Evolutionary conservation across 768 basidiomycete species (phyloP), one percentile per base, ranked within the genome.

Genomic region (Leccinum disarticulatum): DNA sequence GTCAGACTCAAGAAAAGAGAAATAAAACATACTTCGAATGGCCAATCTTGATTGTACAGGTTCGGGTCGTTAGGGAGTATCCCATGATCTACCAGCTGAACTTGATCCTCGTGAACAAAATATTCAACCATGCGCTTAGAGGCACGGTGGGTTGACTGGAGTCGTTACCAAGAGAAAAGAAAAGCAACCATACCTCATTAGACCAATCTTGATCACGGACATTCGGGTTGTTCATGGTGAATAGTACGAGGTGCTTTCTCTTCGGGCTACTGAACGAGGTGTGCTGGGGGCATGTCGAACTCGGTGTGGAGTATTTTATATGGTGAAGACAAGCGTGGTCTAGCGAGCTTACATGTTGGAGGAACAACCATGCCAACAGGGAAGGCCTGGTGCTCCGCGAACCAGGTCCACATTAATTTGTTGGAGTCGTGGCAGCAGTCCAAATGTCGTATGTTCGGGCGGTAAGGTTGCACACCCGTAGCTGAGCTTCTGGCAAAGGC

Each of bases 251-350:
- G 41, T 1, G 15, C 8, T 14, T 31, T n/a, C 11, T 13, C 35
- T 59, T 27, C 27, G 22, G 17, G 41, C 33, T 53, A 13, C 27
- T 13, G 38, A 33, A 22, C 8, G 15, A 35, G 13, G 43, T 11
- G 28, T 33, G 11, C n/a, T 62, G 36, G 5, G 9, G 22, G 8
- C 15, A 49, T 11, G 15, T 19, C 14, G 19, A 38, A 6, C 33
- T 17, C 25, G 31, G 10, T 35, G 33, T 35, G 33, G 33, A 35
- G 33, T 13, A 14, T 54, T 41, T 64, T 68, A 61, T 65, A 65
- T 1, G 25, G 25, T 27, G 27, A 2, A n/a, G 28, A 3, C 52
- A 14, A 25, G 28, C 17, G 43, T n/a, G 48, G 25, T n/a, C 14
- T 31, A 49, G 11, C 46, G 60, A n/a, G 60, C 49, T 63, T 58